Percentiles rank a stretch among this genome's conserved stretches.
phyloP scores from a whole-genome alignment of 116 monocot species.

The Iris pallida region DNA sequence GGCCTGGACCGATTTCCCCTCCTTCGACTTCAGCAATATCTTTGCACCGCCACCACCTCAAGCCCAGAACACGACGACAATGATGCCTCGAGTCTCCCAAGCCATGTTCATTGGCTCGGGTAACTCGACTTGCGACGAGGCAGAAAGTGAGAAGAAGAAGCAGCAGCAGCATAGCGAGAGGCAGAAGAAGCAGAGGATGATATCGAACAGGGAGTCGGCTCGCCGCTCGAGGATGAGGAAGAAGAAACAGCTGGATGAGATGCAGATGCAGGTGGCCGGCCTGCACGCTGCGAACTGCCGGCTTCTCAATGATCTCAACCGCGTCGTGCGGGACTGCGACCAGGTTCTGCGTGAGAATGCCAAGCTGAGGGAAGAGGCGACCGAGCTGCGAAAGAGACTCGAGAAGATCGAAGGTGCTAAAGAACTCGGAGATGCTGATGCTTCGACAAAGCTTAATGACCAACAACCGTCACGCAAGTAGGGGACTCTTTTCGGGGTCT shows the following conservation, averaged over 20 bases:
- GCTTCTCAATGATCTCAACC: slow-evolving; percentile 20
- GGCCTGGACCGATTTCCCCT: not conserved
- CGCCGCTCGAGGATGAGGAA: slow-evolving; percentile 24
- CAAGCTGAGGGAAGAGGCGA: slow-evolving; percentile 1
- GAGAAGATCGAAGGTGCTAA: not conserved
- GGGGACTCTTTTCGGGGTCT: too few species aligned
- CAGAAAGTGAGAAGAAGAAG: not conserved
- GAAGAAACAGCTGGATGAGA: slow-evolving; percentile 17
- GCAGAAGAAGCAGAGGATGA: slow-evolving; percentile 13
- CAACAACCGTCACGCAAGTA: too few species aligned
- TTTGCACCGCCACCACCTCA: not conserved
- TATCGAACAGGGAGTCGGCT: slow-evolving; percentile 23
- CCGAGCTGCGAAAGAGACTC: slow-evolving; percentile 1
- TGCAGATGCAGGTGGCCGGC: slow-evolving; percentile 5
- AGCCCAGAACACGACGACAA: not conserved
- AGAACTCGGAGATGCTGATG: too few species aligned
- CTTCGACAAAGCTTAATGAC: too few species aligned
- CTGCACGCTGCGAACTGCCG: slow-evolving; percentile 13
- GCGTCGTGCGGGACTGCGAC: not conserved
- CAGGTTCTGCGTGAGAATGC: slow-evolving; percentile 4
- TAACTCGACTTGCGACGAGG: not conserved
- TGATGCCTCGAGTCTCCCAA: not conserved
- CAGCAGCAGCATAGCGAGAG: not conserved
- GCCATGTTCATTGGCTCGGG: slow-evolving; percentile 1
- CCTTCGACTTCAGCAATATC: slow-evolving; percentile 7